Conservation (phyloP, 1,284 basidiomycete species). For the Pulchroboletus neoregius region DNA sequence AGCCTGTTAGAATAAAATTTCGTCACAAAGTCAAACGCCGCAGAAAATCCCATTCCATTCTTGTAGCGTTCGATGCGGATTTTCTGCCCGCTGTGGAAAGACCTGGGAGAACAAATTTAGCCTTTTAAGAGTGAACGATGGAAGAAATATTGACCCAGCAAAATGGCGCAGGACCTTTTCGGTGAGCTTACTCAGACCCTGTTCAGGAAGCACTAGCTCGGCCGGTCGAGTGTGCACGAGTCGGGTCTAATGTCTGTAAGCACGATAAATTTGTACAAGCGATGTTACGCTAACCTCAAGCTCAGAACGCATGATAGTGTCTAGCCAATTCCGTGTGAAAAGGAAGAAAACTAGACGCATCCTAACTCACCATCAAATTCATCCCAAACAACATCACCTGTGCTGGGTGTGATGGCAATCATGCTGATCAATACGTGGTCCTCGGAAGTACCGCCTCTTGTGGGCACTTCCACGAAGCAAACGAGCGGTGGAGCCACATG, state of each 20-base stretch:
- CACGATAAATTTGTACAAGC: background rate
- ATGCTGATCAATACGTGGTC: constrained; percentile 68
- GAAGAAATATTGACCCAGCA: constrained; percentile 43
- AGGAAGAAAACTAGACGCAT: constrained; percentile 1
- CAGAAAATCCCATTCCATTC: constrained; percentile 56
- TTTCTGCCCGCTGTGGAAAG: constrained; percentile 44
- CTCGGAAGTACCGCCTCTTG: constrained; percentile 42
- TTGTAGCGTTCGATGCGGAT: constrained; percentile 64
- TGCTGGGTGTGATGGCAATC: constrained; percentile 79
- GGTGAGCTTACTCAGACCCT: constrained; percentile 67
- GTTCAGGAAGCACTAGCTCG: constrained; percentile 71
- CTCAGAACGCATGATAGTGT: constrained; percentile 81
- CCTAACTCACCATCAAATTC: constrained; percentile 67
- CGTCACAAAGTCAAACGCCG: constrained; percentile 72
- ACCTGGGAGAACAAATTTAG: constrained; percentile 32
- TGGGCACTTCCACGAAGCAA: constrained; percentile 67
- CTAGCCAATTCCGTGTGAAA: constrained; percentile 37
- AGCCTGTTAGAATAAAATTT: constrained; percentile 66
- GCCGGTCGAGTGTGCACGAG: constrained; percentile 81
- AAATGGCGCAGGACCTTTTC: constrained; percentile 76
- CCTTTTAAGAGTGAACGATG: constrained; percentile 2
- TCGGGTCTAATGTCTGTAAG: constrained; percentile 54
- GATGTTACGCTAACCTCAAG: constrained; percentile 55
- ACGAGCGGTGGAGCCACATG: constrained; percentile 58
- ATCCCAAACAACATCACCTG: constrained; percentile 91